These are phyloP conservation scores for Pogostemon cablin DNA, from an alignment of 257 asterid genomes.

Conservation along the genomic window DNA sequence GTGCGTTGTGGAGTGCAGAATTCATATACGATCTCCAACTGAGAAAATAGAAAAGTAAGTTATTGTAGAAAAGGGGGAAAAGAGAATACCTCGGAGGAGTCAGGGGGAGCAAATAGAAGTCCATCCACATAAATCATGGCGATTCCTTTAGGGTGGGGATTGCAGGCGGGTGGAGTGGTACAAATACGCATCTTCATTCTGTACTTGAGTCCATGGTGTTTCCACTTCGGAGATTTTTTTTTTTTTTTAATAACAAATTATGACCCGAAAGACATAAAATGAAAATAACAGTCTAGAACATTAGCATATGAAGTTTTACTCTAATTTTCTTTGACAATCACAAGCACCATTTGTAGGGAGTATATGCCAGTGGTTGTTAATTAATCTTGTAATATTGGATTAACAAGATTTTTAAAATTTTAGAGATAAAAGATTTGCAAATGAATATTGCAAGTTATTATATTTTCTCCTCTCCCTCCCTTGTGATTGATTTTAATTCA, in stretches of 20 bases:
- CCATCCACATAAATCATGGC: slow-evolving; percentile 76
- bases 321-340: too few relatives aligned
- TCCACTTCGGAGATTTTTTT: not conserved
- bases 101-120: slow-evolving; percentile 46
- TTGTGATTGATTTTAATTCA: too few relatives aligned
- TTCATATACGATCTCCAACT: not conserved
- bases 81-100: slow-evolving; percentile 52
- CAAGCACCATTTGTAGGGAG: too few relatives aligned
- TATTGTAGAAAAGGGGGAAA: not conserved
- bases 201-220: slow-evolving; percentile 4
- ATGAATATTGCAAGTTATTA: too few relatives aligned
- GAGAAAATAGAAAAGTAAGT: not conserved
- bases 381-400: too few relatives aligned
- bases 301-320: too few relatives aligned
- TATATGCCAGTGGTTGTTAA: too few relatives aligned
- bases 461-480: too few relatives aligned
- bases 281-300: too few relatives aligned
- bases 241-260: too few relatives aligned
- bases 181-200: not conserved
- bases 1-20: not conserved
- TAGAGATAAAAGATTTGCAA: not conserved
- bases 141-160: not conserved
- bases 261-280: too few relatives aligned
- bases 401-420: too few relatives aligned
- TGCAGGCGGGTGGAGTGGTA: not conserved